Percentiles rank a stretch among this genome's conserved stretches.
phyloP scores from a whole-genome alignment of 225 moss, liverwort and hornwort genomes.

The Climacium dendroides region DNA sequence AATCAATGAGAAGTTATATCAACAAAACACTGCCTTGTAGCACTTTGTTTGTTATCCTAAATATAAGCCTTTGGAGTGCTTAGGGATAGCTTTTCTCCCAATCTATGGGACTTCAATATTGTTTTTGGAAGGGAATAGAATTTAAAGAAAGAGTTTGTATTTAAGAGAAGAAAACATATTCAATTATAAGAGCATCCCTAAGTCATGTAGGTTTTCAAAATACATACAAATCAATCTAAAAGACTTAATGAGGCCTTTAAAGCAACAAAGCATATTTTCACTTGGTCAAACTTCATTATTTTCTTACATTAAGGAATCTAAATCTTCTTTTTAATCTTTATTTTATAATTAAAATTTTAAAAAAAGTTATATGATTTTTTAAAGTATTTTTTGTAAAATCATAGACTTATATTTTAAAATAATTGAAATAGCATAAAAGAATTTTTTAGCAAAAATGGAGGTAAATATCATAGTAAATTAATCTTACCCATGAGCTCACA shows the following conservation, averaged over 20 bases:
- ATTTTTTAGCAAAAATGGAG: neutral
- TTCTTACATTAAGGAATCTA: neutral
- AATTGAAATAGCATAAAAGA: neutral
- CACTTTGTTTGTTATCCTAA: neutral
- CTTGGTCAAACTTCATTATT: neutral
- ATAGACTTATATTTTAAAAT: rapidly evolving
- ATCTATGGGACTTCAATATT: no score
- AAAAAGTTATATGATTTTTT: no score
- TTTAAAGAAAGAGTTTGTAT: no score
- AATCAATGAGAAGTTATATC: neutral
- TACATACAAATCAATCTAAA: neutral
- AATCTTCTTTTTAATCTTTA: no score
- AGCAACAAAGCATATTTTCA: neutral
- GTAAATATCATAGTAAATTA: neutral
- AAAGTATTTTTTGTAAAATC: neutral
- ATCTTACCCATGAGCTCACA: neutral
- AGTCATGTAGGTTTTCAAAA: neutral
- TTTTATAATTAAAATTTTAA: neutral
- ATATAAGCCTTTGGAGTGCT: rapidly evolving
- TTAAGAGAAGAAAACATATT: no score
- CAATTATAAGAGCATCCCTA: no score
- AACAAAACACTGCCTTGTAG: rapidly evolving
- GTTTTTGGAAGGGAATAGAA: no score
- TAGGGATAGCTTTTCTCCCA: no score
- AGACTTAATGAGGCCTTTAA: neutral